Base-by-base conservation (phyloP, 1,139 yeast genomes). In the Magnusiomyces ingens region DNA sequence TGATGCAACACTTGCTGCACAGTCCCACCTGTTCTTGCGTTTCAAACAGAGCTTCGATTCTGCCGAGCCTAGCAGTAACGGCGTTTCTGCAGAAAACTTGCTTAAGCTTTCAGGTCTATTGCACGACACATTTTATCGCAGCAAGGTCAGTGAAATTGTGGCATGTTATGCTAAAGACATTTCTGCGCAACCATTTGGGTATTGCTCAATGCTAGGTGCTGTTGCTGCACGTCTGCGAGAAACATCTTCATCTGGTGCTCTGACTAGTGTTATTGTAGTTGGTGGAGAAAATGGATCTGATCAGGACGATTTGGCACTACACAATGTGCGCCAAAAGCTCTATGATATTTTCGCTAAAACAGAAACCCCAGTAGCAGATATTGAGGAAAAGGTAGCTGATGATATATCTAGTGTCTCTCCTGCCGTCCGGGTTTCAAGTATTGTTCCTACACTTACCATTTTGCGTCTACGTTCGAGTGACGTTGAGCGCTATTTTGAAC, bases 51-150 rank as follows among this genome's bases (percentile, higher is more conserved):
- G 69, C 18, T 68, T 68, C 52, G 75, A 72, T 54, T 55, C 66
- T n/a, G 71, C 72, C 1, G 74, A 70, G 56, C 75, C 75, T 0
- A 64, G 70, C 29, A 59, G 72, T 10, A 70, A 72, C 47, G 72
- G 72, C 6, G 64, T 71, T 0, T 62, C 74, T 0, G 63, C 67
- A 2, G 50, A 52, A 35, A 72, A 72, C 57, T 60, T 72, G 38
- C 57, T 55, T 49, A 53, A 69, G 17, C 62, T 71, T 3, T 62
- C 60, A 3, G 60, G 64, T 11, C 57, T 68, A 48, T 55, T 66
- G 2, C 62, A 59, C 15, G 60, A 62, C 21, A 51, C 59, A 1
- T 57, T 55, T 17, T 67, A 60, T 50, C 59, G 57, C 45, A 55
- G 55, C 41, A 54, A 55, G 19, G 71, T 70, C 4, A 56, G 56